Conservation (phyloP, 2,329 filamentous ascomycete species). For the Fusarium oligoseptatum region DNA sequence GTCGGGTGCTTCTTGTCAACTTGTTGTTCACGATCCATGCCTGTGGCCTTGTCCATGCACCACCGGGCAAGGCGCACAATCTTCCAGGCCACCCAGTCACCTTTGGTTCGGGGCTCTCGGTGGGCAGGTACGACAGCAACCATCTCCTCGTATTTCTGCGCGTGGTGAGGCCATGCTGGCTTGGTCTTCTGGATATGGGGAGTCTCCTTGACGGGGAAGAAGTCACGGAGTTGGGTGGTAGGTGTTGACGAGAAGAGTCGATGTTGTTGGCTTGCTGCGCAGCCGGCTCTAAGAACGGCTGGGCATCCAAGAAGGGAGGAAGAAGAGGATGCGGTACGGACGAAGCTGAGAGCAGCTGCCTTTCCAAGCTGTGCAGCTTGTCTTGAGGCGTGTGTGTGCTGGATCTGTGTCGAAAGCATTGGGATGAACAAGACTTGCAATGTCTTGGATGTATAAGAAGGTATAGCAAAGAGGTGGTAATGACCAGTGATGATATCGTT, state of each 20-base stretch:
- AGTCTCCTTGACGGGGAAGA: conserved; percentile 74
- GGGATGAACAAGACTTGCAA: conserved; percentile 13
- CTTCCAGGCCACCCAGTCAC: conserved; percentile 83
- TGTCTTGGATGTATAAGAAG: conserved; percentile 18
- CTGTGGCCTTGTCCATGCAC: conserved; percentile 85
- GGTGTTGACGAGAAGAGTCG: conserved; percentile 65
- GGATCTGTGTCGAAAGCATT: conserved; percentile 49
- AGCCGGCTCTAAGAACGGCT: conserved; percentile 27
- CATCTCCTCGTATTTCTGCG: conserved; percentile 87
- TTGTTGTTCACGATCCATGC: conserved; percentile 78
- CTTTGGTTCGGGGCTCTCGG: conserved; percentile 76
- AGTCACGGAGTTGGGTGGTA: conserved; percentile 63
- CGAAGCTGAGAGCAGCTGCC: conserved; percentile 38
- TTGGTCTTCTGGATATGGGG: conserved; percentile 72
- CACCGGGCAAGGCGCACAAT: conserved; percentile 82
- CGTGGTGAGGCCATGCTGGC: conserved; percentile 77
- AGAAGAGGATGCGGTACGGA: conserved; percentile 32
- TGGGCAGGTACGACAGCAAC: conserved; percentile 79
- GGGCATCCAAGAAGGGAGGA: conserved; percentile 27
- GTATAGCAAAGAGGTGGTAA: conserved; percentile 14
- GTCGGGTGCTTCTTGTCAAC: conserved; percentile 70
- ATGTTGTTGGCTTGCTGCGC: conserved; percentile 30
- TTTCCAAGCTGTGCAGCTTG: conserved; percentile 46
- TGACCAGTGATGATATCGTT: conserved; percentile 14
- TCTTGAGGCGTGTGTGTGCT: conserved; percentile 39